These are phyloP conservation scores for Saccharomycopsis javanensis DNA, from an alignment of 805 yeast species.

Conservation along the genomic window DNA sequence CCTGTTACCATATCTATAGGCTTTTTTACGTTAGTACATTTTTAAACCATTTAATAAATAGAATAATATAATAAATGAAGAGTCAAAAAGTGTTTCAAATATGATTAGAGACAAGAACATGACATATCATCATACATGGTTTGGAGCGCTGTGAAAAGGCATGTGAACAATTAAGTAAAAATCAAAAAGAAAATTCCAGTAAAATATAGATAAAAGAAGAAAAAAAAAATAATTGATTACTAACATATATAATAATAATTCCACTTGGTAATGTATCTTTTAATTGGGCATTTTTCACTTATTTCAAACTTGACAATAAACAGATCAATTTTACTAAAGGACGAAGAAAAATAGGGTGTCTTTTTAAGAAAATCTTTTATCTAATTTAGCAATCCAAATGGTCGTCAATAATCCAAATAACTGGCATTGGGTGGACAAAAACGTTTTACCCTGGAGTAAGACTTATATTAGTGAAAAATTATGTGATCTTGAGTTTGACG, in stretches of 20 bases:
- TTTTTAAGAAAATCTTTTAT: too few species aligned
- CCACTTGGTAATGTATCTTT: too few species aligned
- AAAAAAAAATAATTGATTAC: background rate
- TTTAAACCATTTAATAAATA: too few species aligned
- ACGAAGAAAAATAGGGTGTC: background rate
- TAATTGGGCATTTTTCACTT: background rate
- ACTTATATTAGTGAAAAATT: conserved; percentile 37
- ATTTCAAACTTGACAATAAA: too few species aligned
- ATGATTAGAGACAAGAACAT: too few species aligned
- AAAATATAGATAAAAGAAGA: background rate
- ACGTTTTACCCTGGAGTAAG: conserved; percentile 57
- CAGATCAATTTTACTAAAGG: background rate
- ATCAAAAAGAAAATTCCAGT: background rate
- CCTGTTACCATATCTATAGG: too few species aligned
- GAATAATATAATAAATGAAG: too few species aligned
- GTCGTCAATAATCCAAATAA: conserved; percentile 65
- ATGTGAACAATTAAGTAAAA: background rate
- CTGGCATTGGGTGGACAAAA: conserved; percentile 71
- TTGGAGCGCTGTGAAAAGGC: background rate
- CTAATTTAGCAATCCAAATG: conserved; percentile 37
- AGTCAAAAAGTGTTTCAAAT: too few species aligned
- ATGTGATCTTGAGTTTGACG: conserved; percentile 21
- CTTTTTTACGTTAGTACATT: too few species aligned
- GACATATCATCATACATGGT: background rate
- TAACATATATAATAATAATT: too few species aligned